Base-by-base conservation (phyloP, 2,329 filamentous ascomycete species). In the Xylariaceae sp. region DNA sequence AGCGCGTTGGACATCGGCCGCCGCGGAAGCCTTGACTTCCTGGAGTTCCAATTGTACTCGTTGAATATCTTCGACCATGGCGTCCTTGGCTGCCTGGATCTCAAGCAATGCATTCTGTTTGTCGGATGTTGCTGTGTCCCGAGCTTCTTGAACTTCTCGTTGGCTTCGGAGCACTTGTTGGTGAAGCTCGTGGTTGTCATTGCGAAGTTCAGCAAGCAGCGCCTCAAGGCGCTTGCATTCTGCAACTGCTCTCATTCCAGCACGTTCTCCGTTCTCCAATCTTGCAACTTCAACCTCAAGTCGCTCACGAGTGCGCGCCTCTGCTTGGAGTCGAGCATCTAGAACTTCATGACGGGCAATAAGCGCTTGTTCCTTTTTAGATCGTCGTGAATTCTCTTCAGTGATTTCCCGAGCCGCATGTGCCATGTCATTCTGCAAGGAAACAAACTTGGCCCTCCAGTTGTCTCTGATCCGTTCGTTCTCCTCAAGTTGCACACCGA, bases 351-450 rank as follows among this genome's bases (percentile, higher is more conserved):
- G 88, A 60, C 90, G 78, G 58, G 89, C 89, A 61, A 91, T 77
- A 61, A 89, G 82, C 55, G 89, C 85, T 62, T 89, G 84, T 68
- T 95, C 89, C 68, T 87, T 87, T 72, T 88, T 87, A 64, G 84
- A 83, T 73, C 88, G 91, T 37, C 81, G 79, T 32, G 87, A 84
- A 67, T 91, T 92, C 67, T 97, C 91, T 64, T 88, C 84, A 27
- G 87, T 85, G 58, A 96, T 84, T 58, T 95, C 87, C 46, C 84
- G 83, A 51, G 89, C 86, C 47, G 90, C 88, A 53, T 78, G 78
- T 34, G 85, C 81, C 86, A 97, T 92, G 63, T 96, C 90, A 60
- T 90, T 83, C 71, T 97, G 91, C 40, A 99, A 76, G 56, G 84
- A 84, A 63, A 92, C 83, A 65, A 96, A 88, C 71, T 94, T 95